Percentiles rank a stretch among this genome's conserved stretches.
These are phyloP conservation scores for Persicaria tinctoria DNA, from an alignment of 148 eudicot genomes.

Conservation along the genomic window DNA sequence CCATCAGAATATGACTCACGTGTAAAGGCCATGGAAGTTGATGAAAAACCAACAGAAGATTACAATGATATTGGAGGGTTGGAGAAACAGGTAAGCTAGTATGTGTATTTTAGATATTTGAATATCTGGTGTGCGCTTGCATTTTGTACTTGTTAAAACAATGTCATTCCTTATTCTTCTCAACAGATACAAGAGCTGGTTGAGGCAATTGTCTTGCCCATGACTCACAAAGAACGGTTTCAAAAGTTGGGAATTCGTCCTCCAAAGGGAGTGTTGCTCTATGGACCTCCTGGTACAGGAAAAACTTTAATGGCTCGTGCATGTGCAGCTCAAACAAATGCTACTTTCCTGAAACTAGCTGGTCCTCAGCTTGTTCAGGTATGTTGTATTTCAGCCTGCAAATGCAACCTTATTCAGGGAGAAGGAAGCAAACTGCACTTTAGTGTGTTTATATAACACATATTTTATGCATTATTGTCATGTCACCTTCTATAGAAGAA, in stretches of 20 bases:
- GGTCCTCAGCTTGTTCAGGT: constrained; percentile 99
- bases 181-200: constrained; percentile 88
- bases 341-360: constrained; percentile 90
- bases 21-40: constrained; percentile 99
- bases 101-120: background rate
- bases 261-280: constrained; percentile 91
- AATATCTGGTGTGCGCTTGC: background rate
- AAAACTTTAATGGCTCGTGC: constrained; percentile 98
- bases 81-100: constrained; percentile 72
- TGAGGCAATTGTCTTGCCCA: constrained; percentile 96
- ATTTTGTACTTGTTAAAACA: background rate
- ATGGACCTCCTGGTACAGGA: constrained; percentile 98
- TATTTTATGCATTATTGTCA: no score
- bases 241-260: constrained; percentile 88
- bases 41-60: constrained; percentile 98
- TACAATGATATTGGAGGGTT: constrained; percentile 95
- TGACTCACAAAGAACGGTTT: constrained; percentile 92
- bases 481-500: no score
- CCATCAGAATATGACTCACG: constrained; percentile 96
- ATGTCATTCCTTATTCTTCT: background rate
- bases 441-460: no score
- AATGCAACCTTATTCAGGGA: no score
- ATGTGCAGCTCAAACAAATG: constrained; percentile 99
- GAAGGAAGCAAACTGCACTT: no score
- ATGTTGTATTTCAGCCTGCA: constrained; percentile 2